phyloP scores from a whole-genome alignment of 73 alveolate species.

The Tetrahymena malaccensis region DNA sequence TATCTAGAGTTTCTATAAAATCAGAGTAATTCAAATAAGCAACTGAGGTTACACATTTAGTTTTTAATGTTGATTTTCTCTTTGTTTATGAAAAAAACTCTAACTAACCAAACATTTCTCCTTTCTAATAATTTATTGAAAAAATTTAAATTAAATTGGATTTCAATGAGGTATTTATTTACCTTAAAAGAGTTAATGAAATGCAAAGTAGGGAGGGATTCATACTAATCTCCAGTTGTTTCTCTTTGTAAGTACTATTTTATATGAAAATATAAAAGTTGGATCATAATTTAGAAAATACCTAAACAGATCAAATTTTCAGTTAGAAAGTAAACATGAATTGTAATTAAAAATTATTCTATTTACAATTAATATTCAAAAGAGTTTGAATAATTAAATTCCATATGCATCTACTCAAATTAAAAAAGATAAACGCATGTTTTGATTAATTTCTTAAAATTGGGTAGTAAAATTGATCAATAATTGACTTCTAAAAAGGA shows the following conservation, averaged over 20 bases:
- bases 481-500: too few species aligned
- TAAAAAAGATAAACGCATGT: too few species aligned
- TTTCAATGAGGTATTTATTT: background rate
- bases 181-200: background rate
- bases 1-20: background rate
- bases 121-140: background rate
- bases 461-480: too few species aligned
- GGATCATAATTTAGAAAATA: background rate
- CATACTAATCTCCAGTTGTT: background rate
- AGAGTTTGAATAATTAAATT: too few species aligned
- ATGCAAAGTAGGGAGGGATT: background rate
- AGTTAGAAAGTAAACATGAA: too few species aligned
- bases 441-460: too few species aligned
- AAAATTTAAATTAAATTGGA: too few species aligned
- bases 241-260: background rate
- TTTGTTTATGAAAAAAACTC: background rate
- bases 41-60: background rate
- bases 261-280: background rate
- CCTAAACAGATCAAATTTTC: background rate
- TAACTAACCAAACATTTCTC: background rate
- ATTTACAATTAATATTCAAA: too few species aligned
- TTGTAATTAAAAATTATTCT: too few species aligned
- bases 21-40: background rate
- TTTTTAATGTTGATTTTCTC: background rate
- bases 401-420: too few species aligned